Base-by-base conservation (phyloP, 768 basidiomycete species). In the Trametes sanguinea region DNA sequence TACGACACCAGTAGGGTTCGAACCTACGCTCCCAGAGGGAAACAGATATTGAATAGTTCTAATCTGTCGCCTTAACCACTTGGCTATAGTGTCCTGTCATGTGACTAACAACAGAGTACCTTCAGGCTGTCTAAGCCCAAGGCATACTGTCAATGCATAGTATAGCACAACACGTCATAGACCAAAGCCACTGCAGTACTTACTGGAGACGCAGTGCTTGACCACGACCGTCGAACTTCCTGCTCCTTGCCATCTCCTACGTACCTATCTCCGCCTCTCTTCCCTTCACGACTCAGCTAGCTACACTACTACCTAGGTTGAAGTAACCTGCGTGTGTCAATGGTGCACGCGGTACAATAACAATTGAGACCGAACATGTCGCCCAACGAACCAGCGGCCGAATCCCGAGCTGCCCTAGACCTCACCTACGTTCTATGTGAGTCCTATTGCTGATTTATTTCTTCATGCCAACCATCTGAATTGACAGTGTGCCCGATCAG, bases 341-440 rank as follows among this genome's bases (percentile, higher is more conserved):
- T 22, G 22, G 22, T 22, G 22, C 22, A 22, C 1, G 22, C 22
- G 22, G 22, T 22, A 22, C 22, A 22, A 22, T 22, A 22, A 22
- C 22, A 22, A 22, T 22, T 22, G 22, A 22, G 22, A 22, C 22
- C 22, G 10, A n/a, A 27, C 43, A 54, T 48, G 53, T 32, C 60
- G 13, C 6, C 54, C 4, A n/a, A 56, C 5, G 55, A 57, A 35
- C 50, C 50, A 6, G 51, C 51, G 16, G 40, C 39, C 4, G 54
- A 51, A 2, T 48, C 62, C 2, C 60, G 60, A 7, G 66, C 64
- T 2, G 64, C 67, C 8, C 61, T 68, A 2, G 67, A 68, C n/a
- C 54, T 66, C 22, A 68, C 65, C 9, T 58, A 68, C 47, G 65
- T 68, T 4, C 43, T 63, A 40, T 68, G 67, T 68, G 13, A 50